Percentiles rank a stretch among this genome's conserved stretches.
phyloP scores from a whole-genome alignment of 1,139 yeast species.

The Candida sp. region DNA sequence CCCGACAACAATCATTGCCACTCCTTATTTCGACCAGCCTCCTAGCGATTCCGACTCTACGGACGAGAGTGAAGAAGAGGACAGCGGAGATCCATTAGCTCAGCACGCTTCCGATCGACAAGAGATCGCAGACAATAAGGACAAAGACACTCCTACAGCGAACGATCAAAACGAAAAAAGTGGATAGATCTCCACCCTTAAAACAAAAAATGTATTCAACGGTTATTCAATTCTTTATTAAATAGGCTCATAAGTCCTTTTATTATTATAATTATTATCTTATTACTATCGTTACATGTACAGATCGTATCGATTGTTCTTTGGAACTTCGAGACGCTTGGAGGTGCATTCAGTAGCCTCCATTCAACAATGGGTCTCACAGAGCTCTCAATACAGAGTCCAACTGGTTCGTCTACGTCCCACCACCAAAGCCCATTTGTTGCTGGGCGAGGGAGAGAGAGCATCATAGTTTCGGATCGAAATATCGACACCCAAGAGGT shows the following conservation, averaged over 20 bases:
- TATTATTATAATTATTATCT: not conserved
- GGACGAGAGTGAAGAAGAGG: constrained; percentile 14
- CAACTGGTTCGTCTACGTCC: not conserved
- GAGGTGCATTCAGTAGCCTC: not conserved
- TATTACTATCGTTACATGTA: not conserved
- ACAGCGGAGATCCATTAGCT: not conserved
- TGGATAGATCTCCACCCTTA: not conserved
- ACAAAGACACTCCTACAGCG: not conserved
- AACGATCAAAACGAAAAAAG: not conserved
- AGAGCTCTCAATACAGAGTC: not conserved
- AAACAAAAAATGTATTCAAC: not conserved
- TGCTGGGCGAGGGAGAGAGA: not conserved
- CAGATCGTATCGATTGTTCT: not conserved
- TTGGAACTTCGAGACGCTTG: not conserved
- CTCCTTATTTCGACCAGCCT: constrained; percentile 45
- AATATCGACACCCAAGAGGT: no score
- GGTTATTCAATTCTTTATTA: not conserved
- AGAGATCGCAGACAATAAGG: not conserved
- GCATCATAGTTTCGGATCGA: not conserved
- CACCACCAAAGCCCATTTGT: not conserved
- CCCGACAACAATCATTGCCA: constrained; percentile 35
- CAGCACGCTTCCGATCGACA: no score
- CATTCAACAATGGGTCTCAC: not conserved
- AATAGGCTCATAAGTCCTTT: not conserved
- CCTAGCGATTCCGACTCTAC: constrained; percentile 41